Base-by-base conservation (phyloP, 495 filamentous ascomycete genomes). In the Xylaria flabelliformis region DNA sequence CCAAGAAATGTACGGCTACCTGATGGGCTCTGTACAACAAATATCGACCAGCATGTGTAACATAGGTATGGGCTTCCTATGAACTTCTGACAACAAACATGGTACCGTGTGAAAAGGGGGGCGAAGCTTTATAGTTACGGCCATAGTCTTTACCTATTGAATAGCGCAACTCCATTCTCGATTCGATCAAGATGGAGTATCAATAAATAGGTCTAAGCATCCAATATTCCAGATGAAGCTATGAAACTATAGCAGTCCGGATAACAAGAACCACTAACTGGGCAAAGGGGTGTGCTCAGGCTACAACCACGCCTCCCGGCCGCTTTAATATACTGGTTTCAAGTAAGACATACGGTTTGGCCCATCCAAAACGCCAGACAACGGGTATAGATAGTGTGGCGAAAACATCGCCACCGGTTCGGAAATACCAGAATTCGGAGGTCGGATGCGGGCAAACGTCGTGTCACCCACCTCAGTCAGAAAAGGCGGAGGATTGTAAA, bases 371-470 rank as follows among this genome's bases (percentile, higher is more conserved):
- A 24, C 41, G 26, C 44, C 26, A 24, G 46, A 39, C 64, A 19
- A 50, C 15, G 17, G 12, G 29, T 51, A 29, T 67, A 42, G 50
- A 42, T 42, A 67, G 34, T 12, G 34, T 34, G 65, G n/a, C 6
- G 29, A 34, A 29, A 29, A 19, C 4, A 8, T 51, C 19, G 65
- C 48, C 21, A 67, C 32, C 32, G 50, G 50, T 67, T 29, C 34
- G 65, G 34, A 19, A 67, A 51, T 36, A 66, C 3, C 29, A 66
- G 15, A 3, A 24, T 39, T 39, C 46, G 46, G 64, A 51, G 50
- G 19, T 65, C 50, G 48, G 65, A 21, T 56, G 48, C 29, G 65
- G 34, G 50, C 4, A 17, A 42, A 67, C 50, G 65, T 56, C 65
- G 65, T 56, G 50, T 56, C 29, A 67, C 65, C 48, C 39, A 67